These are phyloP conservation scores for Nannochloropsis gaditana DNA, from an alignment of 108 stramenopile species.

Conservation along the genomic window DNA sequence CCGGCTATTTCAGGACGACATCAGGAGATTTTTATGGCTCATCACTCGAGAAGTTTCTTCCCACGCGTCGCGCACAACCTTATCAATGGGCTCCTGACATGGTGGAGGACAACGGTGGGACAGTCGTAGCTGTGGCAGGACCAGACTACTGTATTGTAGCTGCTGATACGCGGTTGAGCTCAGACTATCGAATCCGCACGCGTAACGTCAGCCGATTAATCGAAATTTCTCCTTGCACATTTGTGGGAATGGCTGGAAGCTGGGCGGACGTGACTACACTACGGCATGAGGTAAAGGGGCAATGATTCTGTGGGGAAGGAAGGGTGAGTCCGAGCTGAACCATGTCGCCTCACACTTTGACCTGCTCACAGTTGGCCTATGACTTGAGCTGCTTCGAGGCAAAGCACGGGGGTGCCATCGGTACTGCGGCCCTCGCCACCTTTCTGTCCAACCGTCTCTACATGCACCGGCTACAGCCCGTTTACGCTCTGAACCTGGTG, in stretches of 20 bases:
- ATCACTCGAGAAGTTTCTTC: background rate
- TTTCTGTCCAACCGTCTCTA: slow-evolving; percentile 51
- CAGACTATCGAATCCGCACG: slow-evolving; percentile 48
- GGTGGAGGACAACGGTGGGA: slow-evolving; percentile 42
- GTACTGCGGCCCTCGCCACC: slow-evolving; percentile 42
- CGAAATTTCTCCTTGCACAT: slow-evolving; percentile 34
- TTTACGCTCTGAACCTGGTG: slow-evolving; percentile 51
- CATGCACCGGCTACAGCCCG: slow-evolving; percentile 49
- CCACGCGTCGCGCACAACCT: background rate
- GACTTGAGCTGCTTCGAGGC: slow-evolving; percentile 39
- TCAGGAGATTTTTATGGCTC: background rate
- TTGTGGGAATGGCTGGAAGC: slow-evolving; percentile 44
- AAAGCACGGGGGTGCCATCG: slow-evolving; percentile 38
- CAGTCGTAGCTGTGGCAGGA: slow-evolving; percentile 53
- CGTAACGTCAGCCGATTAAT: slow-evolving; percentile 43
- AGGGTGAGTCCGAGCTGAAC: background rate
- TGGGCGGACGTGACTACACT: slow-evolving; percentile 36
- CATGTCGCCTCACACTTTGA: background rate
- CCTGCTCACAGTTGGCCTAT: background rate
- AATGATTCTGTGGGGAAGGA: background rate
- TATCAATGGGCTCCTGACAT: background rate
- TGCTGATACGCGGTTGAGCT: slow-evolving; percentile 49
- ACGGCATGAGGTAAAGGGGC: slow-evolving; percentile 16
- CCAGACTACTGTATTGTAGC: slow-evolving; percentile 51
- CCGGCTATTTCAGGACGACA: no score